phyloP scores from a whole-genome alignment of 116 monocot species.

The Papilionanthe hybrid region DNA sequence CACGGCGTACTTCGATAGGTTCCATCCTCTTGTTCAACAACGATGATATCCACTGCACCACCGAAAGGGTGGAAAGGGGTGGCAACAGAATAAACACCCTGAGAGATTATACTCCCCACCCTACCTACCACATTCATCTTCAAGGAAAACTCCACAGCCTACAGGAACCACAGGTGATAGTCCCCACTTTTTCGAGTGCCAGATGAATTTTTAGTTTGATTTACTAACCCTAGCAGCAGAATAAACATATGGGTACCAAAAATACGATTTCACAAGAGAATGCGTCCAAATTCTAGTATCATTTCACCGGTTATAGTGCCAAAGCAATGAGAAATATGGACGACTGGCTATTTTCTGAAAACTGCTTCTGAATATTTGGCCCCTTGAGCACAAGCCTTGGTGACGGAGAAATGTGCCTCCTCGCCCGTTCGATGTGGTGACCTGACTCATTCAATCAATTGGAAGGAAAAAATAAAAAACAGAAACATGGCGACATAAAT shows the following conservation, averaged over 20 bases:
- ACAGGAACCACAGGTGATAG: not conserved
- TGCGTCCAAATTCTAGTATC: not conserved
- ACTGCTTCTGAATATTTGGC: not conserved
- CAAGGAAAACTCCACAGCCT: not conserved
- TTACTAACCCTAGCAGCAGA: not conserved
- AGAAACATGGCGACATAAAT: not conserved
- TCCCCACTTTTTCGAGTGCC: not conserved
- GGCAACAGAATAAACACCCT: slow-evolving; percentile 89
- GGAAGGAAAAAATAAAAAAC: not conserved
- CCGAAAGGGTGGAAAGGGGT: slow-evolving; percentile 96
- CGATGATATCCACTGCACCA: slow-evolving; percentile 91
- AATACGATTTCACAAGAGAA: not conserved
- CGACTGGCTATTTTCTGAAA: not conserved
- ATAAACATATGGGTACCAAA: not conserved
- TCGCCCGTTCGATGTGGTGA: not conserved
- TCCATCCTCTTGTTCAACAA: slow-evolving; percentile 90
- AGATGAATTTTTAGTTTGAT: too few relatives aligned
- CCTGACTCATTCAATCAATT: not conserved
- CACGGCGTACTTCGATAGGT: slow-evolving; percentile 88
- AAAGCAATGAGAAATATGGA: not conserved
- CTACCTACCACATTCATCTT: slow-evolving; percentile 84
- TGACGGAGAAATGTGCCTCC: not conserved
- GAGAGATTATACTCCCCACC: slow-evolving; percentile 80
- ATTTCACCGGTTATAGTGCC: not conserved
- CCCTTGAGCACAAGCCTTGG: not conserved